These are phyloP conservation scores for Radiomyces spectabilis DNA, from an alignment of 192 early-diverging fungal species.

Conservation along the genomic window DNA sequence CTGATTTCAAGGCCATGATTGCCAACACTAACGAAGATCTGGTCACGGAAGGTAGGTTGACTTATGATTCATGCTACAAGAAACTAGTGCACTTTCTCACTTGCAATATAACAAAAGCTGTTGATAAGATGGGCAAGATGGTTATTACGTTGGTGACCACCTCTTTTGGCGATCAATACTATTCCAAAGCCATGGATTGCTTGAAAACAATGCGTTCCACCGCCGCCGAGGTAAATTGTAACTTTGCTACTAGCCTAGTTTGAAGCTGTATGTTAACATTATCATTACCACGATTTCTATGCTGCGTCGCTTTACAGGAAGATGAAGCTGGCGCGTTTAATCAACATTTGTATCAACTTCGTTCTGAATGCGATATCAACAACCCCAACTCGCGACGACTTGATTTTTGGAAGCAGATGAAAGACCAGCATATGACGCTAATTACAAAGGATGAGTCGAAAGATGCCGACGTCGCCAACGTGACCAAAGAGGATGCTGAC, in stretches of 20 bases:
- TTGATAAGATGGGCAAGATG: conserved; percentile 49
- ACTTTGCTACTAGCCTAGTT: too few species aligned
- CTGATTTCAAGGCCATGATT: conserved; percentile 56
- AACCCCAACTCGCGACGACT: conserved; percentile 18
- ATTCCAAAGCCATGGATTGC: conserved; percentile 50
- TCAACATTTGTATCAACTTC: conserved; percentile 39
- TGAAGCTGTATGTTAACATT: too few species aligned
- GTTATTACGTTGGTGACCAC: conserved; percentile 39
- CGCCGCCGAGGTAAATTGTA: conserved; percentile 4
- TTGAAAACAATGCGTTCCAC: conserved; percentile 39
- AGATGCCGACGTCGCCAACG: conserved; percentile 30
- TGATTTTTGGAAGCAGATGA: conserved; percentile 47
- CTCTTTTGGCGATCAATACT: conserved; percentile 48
- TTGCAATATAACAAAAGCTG: conserved; percentile 31
- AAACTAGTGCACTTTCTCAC: background rate
- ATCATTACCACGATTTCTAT: too few species aligned
- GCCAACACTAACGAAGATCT: conserved; percentile 41
- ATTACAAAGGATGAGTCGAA: conserved; percentile 37
- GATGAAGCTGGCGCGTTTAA: conserved; percentile 42
- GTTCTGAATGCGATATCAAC: conserved; percentile 21
- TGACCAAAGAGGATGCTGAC: conserved; percentile 40
- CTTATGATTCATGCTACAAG: background rate
- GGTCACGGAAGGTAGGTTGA: conserved; percentile 36
- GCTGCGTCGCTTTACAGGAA: conserved; percentile 21
- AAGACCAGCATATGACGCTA: conserved; percentile 33